These are phyloP conservation scores for Allium cepa DNA, from an alignment of 106 monocot genomes.

Conservation along the genomic window DNA sequence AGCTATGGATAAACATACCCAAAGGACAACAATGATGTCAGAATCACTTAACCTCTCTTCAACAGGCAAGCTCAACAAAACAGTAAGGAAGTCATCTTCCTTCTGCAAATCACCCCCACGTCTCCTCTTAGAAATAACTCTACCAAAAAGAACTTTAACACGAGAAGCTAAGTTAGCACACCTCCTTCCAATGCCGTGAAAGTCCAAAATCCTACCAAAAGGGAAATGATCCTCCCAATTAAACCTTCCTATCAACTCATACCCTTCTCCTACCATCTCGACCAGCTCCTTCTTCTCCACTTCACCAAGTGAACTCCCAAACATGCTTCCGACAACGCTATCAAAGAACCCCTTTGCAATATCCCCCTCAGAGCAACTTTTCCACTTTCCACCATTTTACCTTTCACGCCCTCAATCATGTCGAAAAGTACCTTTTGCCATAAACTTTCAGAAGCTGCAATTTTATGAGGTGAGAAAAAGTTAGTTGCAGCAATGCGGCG, in stretches of 20 bases:
- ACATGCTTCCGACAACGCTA: conserved; percentile 36
- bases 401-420: conserved; percentile 17
- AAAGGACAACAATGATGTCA: conserved; percentile 40
- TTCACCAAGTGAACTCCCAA: conserved; percentile 19
- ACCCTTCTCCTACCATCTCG: conserved; percentile 43
- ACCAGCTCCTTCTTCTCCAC: conserved; percentile 16
- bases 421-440: conserved; percentile 12
- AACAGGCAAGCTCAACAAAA: conserved; percentile 24
- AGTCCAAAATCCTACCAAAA: conserved; percentile 13
- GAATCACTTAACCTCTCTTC: conserved; percentile 34
- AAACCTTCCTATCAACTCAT: conserved; percentile 42
- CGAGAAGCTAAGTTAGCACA: conserved; percentile 14
- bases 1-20: conserved; percentile 28
- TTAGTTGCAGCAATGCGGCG: conserved; percentile 35
- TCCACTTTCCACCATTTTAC: conserved; percentile 26
- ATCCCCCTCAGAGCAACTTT: conserved; percentile 27
- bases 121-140: conserved; percentile 26
- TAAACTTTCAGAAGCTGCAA: conserved; percentile 20
- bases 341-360: conserved; percentile 38
- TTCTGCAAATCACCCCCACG: neutral
- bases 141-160: conserved; percentile 26
- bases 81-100: conserved; percentile 34
- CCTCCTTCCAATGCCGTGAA: conserved; percentile 28
- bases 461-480: conserved; percentile 44
- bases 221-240: conserved; percentile 45